Evolutionary conservation across 2,329 filamentous ascomycete genomes (phyloP), one percentile per base, ranked within the genome.

Genomic region (Colletotrichum sansevieriae): DNA sequence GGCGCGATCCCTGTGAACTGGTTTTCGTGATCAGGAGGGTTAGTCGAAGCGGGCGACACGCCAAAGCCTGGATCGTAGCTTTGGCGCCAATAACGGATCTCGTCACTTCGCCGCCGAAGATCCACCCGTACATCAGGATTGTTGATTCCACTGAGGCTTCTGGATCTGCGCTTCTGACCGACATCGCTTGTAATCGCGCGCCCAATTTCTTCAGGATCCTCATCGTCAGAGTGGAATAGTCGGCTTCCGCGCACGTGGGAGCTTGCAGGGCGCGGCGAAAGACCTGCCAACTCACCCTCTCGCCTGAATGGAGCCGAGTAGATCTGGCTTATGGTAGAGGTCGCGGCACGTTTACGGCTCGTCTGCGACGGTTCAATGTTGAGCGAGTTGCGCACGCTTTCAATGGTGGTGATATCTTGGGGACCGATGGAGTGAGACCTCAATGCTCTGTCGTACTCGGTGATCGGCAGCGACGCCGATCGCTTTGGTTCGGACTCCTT

Each of bases 81-180:
- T 73, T 87, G 85, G 68, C 89, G 83, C 88, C 88, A 90, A 73
- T 88, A 88, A 12, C 87, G 84, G 44, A 90, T 89, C 75, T 91
- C 89, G 63, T 89, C 87, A 74, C 87, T 90, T 35, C 88, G 84
- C 41, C 87, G 83, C 49, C 88, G 83, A 4, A 67, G 44, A 43
- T 67, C 66, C 4, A 66, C 22, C 11, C 69, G 52, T n/a, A 35
- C 22, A 10, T 58, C 66, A 12, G 41, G 39, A n/a, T 63, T 67
- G 18, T 63, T 68, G 15, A 70, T 56, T 22, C 68, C 20, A 0
- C 87, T 88, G 11, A 91, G 75, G 71, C 88, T 90, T 56, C 88
- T 82, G 2, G 88, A 91, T 52, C 88, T 84, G 49, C 89, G 83
- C 52, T 86, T 84, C 33, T 82, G 75, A 4, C 78, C 81, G 25